Conservation (phyloP, 148 eudicot genomes). For the Linanthus parryae region DNA sequence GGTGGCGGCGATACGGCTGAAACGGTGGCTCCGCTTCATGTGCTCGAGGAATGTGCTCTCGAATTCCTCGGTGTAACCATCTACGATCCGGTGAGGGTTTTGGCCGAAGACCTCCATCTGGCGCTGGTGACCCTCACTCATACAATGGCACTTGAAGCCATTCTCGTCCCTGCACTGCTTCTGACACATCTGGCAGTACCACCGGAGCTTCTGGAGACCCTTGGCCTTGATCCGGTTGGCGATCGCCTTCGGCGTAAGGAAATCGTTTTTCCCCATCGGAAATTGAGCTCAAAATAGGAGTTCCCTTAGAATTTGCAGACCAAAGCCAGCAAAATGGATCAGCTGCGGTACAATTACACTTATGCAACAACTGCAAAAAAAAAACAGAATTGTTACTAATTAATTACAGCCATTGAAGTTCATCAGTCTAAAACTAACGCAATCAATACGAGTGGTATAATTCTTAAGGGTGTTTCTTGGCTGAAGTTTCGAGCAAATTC, state of each 20-base stretch:
- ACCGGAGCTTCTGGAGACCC: slow-evolving; percentile 84
- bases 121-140: slow-evolving; percentile 84
- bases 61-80: slow-evolving; percentile 79
- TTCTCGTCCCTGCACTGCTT: slow-evolving; percentile 92
- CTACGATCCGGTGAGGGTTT: slow-evolving; percentile 68
- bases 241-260: slow-evolving; percentile 85
- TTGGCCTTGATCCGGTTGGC: slow-evolving; percentile 92
- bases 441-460: too few relatives aligned
- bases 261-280: slow-evolving; percentile 87
- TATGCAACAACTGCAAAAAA: too few relatives aligned
- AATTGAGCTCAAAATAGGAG: too few relatives aligned
- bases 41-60: slow-evolving; percentile 70
- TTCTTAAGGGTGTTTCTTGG: too few relatives aligned
- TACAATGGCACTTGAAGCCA: slow-evolving; percentile 93
- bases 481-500: too few relatives aligned
- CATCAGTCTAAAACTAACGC: too few relatives aligned
- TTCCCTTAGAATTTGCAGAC: too few relatives aligned
- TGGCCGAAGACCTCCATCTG: slow-evolving; percentile 93
- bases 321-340: too few relatives aligned
- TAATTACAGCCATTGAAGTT: too few relatives aligned
- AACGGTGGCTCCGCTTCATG: slow-evolving; percentile 77
- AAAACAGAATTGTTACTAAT: too few relatives aligned
- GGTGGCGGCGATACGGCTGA: slow-evolving; percentile 80
- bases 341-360: too few relatives aligned
- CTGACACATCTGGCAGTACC: slow-evolving; percentile 98